Evolutionary conservation across 768 basidiomycete genomes (phyloP).

Genomic region (Mycena venus): DNA sequence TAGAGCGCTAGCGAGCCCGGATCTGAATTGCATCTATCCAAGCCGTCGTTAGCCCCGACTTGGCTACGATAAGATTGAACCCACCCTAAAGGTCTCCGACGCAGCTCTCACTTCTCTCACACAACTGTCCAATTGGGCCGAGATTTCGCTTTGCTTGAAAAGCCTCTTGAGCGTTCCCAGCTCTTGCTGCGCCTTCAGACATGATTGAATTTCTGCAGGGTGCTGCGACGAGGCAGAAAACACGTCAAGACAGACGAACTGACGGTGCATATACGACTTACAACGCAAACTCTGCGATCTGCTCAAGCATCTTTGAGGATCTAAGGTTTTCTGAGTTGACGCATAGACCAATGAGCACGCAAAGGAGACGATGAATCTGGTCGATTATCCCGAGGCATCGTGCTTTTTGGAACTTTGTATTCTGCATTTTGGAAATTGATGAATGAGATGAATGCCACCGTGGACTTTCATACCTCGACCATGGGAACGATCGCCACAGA

Average conservation of each 20-base stretch:
- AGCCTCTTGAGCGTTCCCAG: slow-evolving; percentile 4
- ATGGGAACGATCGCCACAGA: too few relatives aligned
- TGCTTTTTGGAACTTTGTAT: neutral
- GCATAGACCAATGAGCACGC: neutral
- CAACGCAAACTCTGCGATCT: neutral
- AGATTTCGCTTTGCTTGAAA: slow-evolving; percentile 12
- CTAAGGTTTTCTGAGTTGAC: neutral
- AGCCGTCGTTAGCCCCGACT: neutral
- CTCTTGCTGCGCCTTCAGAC: neutral
- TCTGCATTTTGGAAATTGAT: neutral
- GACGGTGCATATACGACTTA: too few relatives aligned
- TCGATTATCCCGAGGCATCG: neutral
- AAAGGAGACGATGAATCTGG: neutral
- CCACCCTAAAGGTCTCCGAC: neutral
- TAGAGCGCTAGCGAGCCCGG: neutral
- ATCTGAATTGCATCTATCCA: neutral
- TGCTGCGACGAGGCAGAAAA: neutral
- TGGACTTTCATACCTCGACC: neutral
- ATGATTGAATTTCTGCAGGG: neutral
- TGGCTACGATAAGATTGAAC: neutral
- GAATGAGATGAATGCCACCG: neutral
- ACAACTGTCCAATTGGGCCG: neutral
- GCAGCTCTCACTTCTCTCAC: neutral
- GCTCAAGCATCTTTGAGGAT: neutral
- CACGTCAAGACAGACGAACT: neutral